These are phyloP conservation scores for Aspergillus latus DNA, from an alignment of 2,329 filamentous ascomycete species.

Conservation along the genomic window DNA sequence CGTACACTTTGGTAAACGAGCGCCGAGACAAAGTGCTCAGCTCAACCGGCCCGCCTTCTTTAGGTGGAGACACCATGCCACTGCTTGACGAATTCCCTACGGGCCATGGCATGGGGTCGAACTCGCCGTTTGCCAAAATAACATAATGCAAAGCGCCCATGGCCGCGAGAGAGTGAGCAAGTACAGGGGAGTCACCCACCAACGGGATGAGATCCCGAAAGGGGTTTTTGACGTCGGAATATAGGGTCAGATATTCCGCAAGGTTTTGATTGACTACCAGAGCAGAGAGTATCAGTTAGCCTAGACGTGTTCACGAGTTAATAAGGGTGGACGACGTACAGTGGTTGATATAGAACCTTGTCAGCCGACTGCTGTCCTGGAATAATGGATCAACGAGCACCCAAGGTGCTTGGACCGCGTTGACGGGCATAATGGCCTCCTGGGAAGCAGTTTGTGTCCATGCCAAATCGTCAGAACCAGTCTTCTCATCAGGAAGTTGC, in stretches of 20 bases:
- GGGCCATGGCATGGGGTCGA: conserved; percentile 36
- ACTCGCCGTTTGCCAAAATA: conserved; percentile 38
- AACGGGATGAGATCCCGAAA: conserved; percentile 51
- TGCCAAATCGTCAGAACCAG: background rate
- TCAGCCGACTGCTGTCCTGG: conserved; percentile 45
- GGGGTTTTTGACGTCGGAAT: conserved; percentile 49
- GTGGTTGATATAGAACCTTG: conserved; percentile 50
- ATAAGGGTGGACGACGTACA: conserved; percentile 30
- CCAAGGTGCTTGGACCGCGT: conserved; percentile 36
- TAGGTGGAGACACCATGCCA: conserved; percentile 22
- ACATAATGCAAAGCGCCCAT: conserved; percentile 52
- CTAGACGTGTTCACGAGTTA: background rate
- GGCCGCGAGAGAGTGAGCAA: conserved; percentile 49
- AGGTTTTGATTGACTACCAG: conserved; percentile 38
- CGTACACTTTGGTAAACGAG: conserved; percentile 38
- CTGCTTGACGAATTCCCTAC: conserved; percentile 19
- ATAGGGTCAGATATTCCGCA: conserved; percentile 48
- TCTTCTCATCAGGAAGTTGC: background rate
- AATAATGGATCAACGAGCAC: conserved; percentile 49
- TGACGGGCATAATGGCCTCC: conserved; percentile 4
- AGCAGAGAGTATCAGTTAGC: conserved; percentile 20
- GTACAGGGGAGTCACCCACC: conserved; percentile 45
- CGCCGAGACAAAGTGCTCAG: conserved; percentile 32
- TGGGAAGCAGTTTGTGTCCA: conserved; percentile 1
- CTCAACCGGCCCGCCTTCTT: conserved; percentile 32